phyloP scores from a whole-genome alignment of 2,329 filamentous ascomycete species.

The Lasiodiplodia sp. region DNA sequence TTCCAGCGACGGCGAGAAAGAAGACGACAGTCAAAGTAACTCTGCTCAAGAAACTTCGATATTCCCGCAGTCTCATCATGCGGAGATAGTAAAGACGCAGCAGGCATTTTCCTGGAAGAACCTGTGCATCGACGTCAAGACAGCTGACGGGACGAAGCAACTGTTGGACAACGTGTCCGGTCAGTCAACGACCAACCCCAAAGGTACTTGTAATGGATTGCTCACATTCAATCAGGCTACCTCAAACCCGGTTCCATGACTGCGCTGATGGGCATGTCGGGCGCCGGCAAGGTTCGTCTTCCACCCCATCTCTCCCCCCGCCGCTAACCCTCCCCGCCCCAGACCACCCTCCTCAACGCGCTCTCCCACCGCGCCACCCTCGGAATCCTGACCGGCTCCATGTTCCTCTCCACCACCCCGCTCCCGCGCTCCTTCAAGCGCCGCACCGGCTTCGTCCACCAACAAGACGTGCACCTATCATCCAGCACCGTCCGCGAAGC shows the following conservation, averaged over 20 bases:
- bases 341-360: constrained; percentile 85
- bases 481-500: constrained; percentile 73
- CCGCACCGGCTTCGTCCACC: constrained; percentile 74
- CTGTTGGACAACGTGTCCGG: neutral
- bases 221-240: constrained; percentile 49
- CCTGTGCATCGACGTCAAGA: constrained; percentile 2
- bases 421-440: constrained; percentile 71
- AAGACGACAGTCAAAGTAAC: neutral
- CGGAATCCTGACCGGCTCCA: constrained; percentile 71
- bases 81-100: neutral
- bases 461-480: constrained; percentile 74
- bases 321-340: neutral
- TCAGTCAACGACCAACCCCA: neutral
- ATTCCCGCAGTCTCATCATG: neutral
- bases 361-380: constrained; percentile 74
- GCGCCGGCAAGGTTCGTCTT: neutral
- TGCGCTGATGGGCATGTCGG: constrained; percentile 79
- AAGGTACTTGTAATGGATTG: neutral
- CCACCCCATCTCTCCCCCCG: neutral
- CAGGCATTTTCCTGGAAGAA: constrained; percentile 3
- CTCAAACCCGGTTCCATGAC: constrained; percentile 80
- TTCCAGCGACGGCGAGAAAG: neutral
- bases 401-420: constrained; percentile 73
- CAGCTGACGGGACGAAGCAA: neutral
- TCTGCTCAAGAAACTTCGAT: neutral